Evolutionary conservation across 441 rosid genomes (phyloP), one percentile per base, ranked within the genome.

Genomic region (Adansonia grandidieri): DNA sequence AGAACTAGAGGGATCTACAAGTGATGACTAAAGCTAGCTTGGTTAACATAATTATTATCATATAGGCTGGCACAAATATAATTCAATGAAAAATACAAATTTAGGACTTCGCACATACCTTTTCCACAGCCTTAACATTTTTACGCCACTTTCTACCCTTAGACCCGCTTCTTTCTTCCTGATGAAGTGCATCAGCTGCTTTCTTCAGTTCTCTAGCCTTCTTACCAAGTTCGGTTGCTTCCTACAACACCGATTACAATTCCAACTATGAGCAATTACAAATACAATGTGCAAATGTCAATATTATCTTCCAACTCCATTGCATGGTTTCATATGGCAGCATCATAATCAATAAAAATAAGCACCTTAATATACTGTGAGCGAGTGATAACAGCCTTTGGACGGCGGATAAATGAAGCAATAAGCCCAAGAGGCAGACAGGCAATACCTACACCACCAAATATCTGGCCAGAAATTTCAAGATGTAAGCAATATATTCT

Each of bases 391-490:
- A 97, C 98, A 82, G 99, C 97, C 88, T 91, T 97, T 40, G 98
- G 98, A 65, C 99, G 98, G 81, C 92, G 89, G 82, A 97, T 86
- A 84, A 95, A 95, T 8, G 98, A 90, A 87, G 92, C 91, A 67
- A 97, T 92, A 79, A 97, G 98, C 84, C 97, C 97, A 82, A 97
- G 64, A 2, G 99, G 99, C 77, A 97, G 86, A 85, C 91, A 90
- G 69, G 98, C 94, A 82, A 97, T 97, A 75, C 99, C 99, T 69
- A 95, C 98, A 68, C 99, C 99, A 72, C 99, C 99, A 82, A 95
- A 97, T 80, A 97, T 97, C 98, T 97, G 90, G 75, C 8, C 71
- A 73, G 73, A 68, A 22, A 73, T 65, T 76, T 51, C 76, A 65
- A 81, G 74, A 24, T 11, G 20, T 77, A 17, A 58, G 45, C 48